A percentile compares a stretch with the other conserved stretches of the same genome.
Conservation (phyloP, 495 filamentous ascomycete species). For the Cenococcum geophilum region DNA sequence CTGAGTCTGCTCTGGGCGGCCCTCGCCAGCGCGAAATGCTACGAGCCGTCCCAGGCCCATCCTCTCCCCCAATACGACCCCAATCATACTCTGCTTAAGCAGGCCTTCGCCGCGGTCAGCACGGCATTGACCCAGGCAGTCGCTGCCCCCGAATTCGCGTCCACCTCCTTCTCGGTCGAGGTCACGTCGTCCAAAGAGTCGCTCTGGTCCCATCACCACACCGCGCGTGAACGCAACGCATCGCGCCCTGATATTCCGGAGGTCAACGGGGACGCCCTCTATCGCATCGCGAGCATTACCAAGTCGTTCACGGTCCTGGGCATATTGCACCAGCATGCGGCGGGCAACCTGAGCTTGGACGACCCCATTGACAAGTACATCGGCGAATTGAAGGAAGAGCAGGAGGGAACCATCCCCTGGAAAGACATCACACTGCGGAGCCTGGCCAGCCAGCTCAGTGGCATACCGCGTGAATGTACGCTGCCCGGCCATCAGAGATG, state of each 20-base stretch:
- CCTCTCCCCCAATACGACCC: constrained; percentile 18
- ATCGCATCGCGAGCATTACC: constrained; percentile 38
- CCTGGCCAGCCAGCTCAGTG: constrained; percentile 37
- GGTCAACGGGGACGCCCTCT: constrained; percentile 34
- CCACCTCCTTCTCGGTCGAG: constrained; percentile 34
- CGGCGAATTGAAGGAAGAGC: constrained; percentile 22
- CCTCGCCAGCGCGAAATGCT: constrained; percentile 22
- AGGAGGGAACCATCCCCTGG: constrained; percentile 33
- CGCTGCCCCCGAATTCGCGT: constrained; percentile 18
- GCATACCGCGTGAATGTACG: constrained; percentile 35
- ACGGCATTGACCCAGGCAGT: neutral
- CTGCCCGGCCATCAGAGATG: neutral
- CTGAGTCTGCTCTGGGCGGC: too few species aligned
- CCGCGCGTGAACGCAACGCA: constrained; percentile 30
- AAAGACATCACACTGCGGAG: constrained; percentile 37
- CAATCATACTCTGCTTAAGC: constrained; percentile 8
- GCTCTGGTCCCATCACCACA: constrained; percentile 35
- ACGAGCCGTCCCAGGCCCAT: constrained; percentile 21
- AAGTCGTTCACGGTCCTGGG: constrained; percentile 38
- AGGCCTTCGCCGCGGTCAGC: constrained; percentile 18
- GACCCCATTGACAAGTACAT: constrained; percentile 34
- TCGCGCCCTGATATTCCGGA: constrained; percentile 28
- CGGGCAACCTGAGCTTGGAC: constrained; percentile 37
- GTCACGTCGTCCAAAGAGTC: constrained; percentile 34
- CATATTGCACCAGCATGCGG: constrained; percentile 35